Evolutionary conservation across 2,329 filamentous ascomycete species (phyloP).

Genomic region (Dryadomyces sulphureus): DNA sequence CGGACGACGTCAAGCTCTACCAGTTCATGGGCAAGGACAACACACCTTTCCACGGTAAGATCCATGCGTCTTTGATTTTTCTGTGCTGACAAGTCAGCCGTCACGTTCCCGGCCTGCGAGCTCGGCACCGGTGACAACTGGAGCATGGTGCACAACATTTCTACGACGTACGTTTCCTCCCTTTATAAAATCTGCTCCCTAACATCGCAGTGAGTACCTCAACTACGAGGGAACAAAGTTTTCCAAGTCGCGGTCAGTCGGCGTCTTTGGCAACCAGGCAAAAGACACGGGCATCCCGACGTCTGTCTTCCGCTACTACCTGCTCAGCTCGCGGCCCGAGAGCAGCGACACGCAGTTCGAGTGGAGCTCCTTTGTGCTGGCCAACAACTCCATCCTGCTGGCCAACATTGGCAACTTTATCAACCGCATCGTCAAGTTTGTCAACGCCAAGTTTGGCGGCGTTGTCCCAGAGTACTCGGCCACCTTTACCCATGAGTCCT

Average conservation of each 20-base stretch:
- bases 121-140: constrained; percentile 73
- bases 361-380: constrained; percentile 50
- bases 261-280: constrained; percentile 83
- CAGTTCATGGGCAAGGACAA: constrained; percentile 96
- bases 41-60: constrained; percentile 52
- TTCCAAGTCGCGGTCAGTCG: constrained; percentile 77
- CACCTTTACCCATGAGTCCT: constrained; percentile 34
- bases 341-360: constrained; percentile 56
- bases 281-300: constrained; percentile 72
- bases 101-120: constrained; percentile 82
- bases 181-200: background rate
- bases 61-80: background rate
- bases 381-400: constrained; percentile 80
- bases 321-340: constrained; percentile 74
- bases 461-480: constrained; percentile 47
- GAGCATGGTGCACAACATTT: constrained; percentile 81
- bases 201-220: constrained; percentile 46
- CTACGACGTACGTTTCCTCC: constrained; percentile 43
- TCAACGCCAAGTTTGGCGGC: constrained; percentile 60
- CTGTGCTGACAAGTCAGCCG: constrained; percentile 23
- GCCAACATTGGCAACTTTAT: constrained; percentile 64
- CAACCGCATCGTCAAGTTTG: constrained; percentile 60
- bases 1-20: constrained; percentile 75
- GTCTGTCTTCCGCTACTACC: constrained; percentile 89
- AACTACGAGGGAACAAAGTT: constrained; percentile 88